Evolutionary conservation across 768 basidiomycete genomes (phyloP).

Genomic region (Dioszegia aurantiaca): DNA sequence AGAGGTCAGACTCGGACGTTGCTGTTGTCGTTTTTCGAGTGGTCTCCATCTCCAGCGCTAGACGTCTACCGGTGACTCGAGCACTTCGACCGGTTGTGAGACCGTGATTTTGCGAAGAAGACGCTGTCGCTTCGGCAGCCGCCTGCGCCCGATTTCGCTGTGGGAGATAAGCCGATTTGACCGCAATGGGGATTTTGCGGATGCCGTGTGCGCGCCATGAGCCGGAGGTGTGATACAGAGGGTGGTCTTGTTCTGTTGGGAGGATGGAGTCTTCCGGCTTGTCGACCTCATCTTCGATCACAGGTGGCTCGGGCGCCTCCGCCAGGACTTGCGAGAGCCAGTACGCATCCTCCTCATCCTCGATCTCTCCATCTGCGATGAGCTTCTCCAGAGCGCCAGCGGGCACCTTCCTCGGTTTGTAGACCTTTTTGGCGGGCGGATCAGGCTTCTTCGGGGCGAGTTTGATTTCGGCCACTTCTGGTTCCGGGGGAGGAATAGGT

Average conservation of each 20-base stretch:
- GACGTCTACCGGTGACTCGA: constrained; percentile 84
- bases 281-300: constrained; percentile 16
- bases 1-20: constrained; percentile 70
- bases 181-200: constrained; percentile 87
- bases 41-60: constrained; percentile 89
- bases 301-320: background rate
- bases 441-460: constrained; percentile 4
- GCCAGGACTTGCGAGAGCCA: constrained; percentile 56
- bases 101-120: constrained; percentile 39
- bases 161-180: constrained; percentile 87
- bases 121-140: constrained; percentile 45
- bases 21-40: constrained; percentile 63
- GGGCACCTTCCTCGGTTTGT: constrained; percentile 26
- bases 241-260: constrained; percentile 36
- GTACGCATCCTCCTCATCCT: constrained; percentile 87
- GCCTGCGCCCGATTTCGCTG: constrained; percentile 59
- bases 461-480: constrained; percentile 28
- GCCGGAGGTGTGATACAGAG: constrained; percentile 68
- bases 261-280: constrained; percentile 18
- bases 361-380: constrained; percentile 61
- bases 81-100: constrained; percentile 62
- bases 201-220: constrained; percentile 91
- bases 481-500: constrained; percentile 17
- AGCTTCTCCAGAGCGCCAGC: constrained; percentile 42
- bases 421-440: constrained; percentile 13